These are phyloP conservation scores for Terfezia claveryi DNA, from an alignment of 495 filamentous ascomycete species.

Conservation along the genomic window DNA sequence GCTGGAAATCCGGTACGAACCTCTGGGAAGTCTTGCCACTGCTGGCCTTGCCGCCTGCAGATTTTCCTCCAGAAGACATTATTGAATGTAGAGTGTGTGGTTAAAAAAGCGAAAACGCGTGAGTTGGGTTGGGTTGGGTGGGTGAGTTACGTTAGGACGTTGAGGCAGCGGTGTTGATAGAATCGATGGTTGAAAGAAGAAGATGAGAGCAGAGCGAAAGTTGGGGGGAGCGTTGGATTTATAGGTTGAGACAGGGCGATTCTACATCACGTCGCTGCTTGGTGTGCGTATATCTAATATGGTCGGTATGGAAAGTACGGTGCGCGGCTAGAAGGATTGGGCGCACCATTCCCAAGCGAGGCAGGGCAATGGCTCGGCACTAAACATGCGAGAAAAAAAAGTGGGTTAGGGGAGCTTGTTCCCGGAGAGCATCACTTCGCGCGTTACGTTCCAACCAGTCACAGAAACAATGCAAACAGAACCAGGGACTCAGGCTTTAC, in stretches of 20 bases:
- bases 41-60: slow-evolving; percentile 16
- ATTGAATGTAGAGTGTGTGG: slow-evolving; percentile 12
- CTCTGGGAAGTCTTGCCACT: slow-evolving; percentile 20
- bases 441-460: no score
- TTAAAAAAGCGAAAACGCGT: slow-evolving; percentile 12
- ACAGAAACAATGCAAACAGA: no score
- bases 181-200: slow-evolving; percentile 22
- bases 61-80: slow-evolving; percentile 21
- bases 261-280: slow-evolving; percentile 12
- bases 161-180: slow-evolving; percentile 8
- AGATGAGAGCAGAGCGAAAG: slow-evolving; percentile 15
- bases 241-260: slow-evolving; percentile 12
- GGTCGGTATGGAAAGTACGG: slow-evolving; percentile 9
- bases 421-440: background rate
- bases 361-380: slow-evolving; percentile 4
- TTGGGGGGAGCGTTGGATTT: slow-evolving; percentile 17
- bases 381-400: background rate
- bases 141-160: background rate
- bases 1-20: slow-evolving; percentile 13
- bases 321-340: slow-evolving; percentile 10
- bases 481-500: no score
- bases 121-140: background rate
- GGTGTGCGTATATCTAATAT: no score
- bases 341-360: slow-evolving; percentile 12
- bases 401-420: slow-evolving; percentile 1